Evolutionary conservation across 1,284 basidiomycete species (phyloP).

Genomic region (Melanopsichium pennsylvanicum): DNA sequence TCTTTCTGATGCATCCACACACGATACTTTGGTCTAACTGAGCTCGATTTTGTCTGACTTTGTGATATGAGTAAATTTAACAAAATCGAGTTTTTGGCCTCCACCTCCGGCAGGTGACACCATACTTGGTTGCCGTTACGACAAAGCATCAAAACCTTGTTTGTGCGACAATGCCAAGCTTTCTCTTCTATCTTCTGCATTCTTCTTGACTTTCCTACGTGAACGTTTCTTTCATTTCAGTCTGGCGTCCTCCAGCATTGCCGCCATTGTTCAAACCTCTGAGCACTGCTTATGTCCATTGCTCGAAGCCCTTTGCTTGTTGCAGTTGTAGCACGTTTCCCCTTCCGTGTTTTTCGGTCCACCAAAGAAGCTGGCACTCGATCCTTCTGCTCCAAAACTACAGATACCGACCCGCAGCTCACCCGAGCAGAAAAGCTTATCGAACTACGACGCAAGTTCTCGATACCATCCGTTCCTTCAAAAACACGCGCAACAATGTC

Average conservation of each 20-base stretch:
- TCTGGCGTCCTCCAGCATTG: no score
- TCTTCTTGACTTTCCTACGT: background rate
- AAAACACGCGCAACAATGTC: slow-evolving; percentile 31
- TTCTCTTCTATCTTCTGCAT: background rate
- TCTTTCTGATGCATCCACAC: slow-evolving; percentile 2
- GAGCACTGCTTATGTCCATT: background rate
- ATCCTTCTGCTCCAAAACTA: background rate
- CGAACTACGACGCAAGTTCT: slow-evolving; percentile 32
- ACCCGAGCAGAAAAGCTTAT: slow-evolving; percentile 6
- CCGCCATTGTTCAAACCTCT: no score
- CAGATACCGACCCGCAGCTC: background rate
- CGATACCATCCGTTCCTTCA: background rate
- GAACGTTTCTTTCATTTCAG: background rate
- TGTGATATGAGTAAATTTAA: background rate
- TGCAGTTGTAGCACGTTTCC: background rate
- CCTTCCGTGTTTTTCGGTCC: background rate
- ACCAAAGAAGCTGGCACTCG: background rate
- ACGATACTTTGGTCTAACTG: no score
- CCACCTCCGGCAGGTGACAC: slow-evolving; percentile 6
- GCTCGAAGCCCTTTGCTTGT: background rate
- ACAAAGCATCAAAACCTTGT: slow-evolving; percentile 1
- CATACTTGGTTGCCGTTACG: slow-evolving; percentile 1
- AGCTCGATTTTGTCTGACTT: no score
- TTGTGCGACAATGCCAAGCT: background rate
- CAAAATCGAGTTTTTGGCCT: background rate